phyloP scores from a whole-genome alignment of 2,329 filamentous ascomycete species.

The Ascochyta rabiei region DNA sequence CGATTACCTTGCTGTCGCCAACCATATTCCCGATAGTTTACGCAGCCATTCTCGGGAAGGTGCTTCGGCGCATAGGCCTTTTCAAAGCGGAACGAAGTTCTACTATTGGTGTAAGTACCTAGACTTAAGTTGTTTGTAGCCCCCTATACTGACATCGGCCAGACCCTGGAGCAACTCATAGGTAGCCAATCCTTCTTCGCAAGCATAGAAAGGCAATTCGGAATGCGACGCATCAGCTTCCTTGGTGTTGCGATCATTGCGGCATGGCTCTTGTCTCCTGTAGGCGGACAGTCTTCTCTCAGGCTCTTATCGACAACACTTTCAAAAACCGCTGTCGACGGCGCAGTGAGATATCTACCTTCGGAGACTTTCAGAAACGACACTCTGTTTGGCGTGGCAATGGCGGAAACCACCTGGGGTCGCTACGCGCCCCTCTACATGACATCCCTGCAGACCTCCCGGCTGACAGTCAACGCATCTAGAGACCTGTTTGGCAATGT shows the following conservation, averaged over 20 bases:
- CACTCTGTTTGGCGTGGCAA: not conserved
- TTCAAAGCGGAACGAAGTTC: constrained; percentile 7
- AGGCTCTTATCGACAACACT: constrained; percentile 2
- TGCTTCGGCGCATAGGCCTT: not conserved
- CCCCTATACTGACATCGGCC: not conserved
- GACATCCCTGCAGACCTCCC: not conserved
- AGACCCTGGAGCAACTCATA: constrained; percentile 5
- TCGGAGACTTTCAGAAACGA: not conserved
- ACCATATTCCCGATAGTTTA: constrained; percentile 9
- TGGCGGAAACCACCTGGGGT: not conserved
- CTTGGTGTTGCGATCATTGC: not conserved
- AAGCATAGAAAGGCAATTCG: constrained; percentile 3
- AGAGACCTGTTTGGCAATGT: constrained; percentile 3
- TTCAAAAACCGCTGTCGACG: not conserved
- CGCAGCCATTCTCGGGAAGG: constrained; percentile 3
- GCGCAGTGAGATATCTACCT: not conserved
- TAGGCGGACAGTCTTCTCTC: constrained; percentile 7
- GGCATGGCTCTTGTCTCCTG: constrained; percentile 9
- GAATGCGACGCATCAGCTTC: not conserved
- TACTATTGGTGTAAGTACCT: constrained; percentile 1
- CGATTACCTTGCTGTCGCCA: constrained; percentile 2
- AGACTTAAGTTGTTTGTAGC: not conserved
- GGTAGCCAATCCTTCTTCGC: constrained; percentile 3
- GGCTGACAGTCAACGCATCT: not conserved
- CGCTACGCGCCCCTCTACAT: not conserved